phyloP scores from a whole-genome alignment of 1,284 basidiomycete species.

The Pyrrhoderma lamaoense region DNA sequence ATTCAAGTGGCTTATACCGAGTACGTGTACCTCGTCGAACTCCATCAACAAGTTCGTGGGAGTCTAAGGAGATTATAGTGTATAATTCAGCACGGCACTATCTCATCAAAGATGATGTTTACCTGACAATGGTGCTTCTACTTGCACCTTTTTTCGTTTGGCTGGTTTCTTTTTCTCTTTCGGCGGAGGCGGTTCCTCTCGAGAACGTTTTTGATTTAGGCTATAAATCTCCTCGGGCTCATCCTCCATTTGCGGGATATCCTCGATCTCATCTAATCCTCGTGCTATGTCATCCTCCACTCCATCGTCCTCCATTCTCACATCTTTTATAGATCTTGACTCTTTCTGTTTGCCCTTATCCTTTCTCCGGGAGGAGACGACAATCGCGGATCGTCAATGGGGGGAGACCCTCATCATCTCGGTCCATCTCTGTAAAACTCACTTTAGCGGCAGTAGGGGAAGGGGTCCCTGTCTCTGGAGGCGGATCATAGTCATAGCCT shows the following conservation, averaged over 20 bases:
- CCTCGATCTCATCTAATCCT: conserved; percentile 38
- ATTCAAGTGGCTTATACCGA: conserved; percentile 76
- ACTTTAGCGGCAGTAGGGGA: conserved; percentile 25
- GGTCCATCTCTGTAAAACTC: conserved; percentile 42
- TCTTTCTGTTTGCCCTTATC: conserved; percentile 29
- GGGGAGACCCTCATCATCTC: conserved; percentile 22
- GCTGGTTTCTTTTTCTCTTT: conserved; percentile 13
- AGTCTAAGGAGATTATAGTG: conserved; percentile 16
- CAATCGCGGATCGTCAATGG: conserved; percentile 24
- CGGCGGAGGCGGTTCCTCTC: conserved; percentile 2
- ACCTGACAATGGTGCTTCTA: conserved; percentile 9
- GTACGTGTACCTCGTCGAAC: conserved; percentile 70
- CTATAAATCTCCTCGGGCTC: conserved; percentile 25
- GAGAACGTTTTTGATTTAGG: conserved; percentile 14
- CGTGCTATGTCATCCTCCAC: conserved; percentile 51
- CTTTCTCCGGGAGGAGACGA: conserved; percentile 21
- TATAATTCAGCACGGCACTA: too few species aligned
- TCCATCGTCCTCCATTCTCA: conserved; percentile 31
- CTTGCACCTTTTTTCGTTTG: conserved; percentile 12
- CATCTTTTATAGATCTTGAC: conserved; percentile 24
- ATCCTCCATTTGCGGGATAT: conserved; percentile 26
- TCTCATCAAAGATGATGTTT: neutral
- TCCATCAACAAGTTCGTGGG: conserved; percentile 38
- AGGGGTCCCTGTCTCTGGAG: conserved; percentile 12
- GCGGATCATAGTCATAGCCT: conserved; percentile 20